Conservation (phyloP, 202 grass and related monocot genomes). For the Panicum hallii region DNA sequence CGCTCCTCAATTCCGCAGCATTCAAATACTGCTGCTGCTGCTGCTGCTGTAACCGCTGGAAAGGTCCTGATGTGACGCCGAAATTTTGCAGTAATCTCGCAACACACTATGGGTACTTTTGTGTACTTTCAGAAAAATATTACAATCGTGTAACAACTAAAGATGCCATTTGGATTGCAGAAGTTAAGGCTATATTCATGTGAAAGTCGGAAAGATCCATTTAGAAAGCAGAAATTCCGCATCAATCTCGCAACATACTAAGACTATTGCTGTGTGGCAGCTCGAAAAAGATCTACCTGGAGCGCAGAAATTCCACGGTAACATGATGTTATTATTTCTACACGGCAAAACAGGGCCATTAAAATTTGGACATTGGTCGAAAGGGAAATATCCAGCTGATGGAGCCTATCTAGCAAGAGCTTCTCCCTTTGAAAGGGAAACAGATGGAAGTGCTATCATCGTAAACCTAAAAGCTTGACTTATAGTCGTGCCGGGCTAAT, state of each 20-base stretch:
- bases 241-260: neutral
- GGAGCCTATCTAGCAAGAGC: neutral
- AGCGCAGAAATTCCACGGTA: neutral
- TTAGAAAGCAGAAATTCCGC: neutral
- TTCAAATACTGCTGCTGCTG: neutral
- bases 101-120: no score
- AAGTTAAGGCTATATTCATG: neutral
- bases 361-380: neutral
- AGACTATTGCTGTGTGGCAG: neutral
- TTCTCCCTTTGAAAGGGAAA: neutral
- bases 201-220: no score
- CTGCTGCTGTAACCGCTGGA: neutral
- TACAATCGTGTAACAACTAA: neutral
- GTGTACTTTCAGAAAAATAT: no score
- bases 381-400: neutral
- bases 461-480: slow-evolving; percentile 58
- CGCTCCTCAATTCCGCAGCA: neutral
- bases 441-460: neutral
- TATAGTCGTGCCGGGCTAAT: slow-evolving; percentile 18
- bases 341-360: neutral
- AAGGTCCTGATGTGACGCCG: neutral
- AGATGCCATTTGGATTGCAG: neutral
- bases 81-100: neutral
- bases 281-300: no score
- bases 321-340: neutral